Evolutionary conservation across 2,329 filamentous ascomycete genomes (phyloP), one percentile per base, ranked within the genome.

Genomic region (Neophaeococcomyces aloes): DNA sequence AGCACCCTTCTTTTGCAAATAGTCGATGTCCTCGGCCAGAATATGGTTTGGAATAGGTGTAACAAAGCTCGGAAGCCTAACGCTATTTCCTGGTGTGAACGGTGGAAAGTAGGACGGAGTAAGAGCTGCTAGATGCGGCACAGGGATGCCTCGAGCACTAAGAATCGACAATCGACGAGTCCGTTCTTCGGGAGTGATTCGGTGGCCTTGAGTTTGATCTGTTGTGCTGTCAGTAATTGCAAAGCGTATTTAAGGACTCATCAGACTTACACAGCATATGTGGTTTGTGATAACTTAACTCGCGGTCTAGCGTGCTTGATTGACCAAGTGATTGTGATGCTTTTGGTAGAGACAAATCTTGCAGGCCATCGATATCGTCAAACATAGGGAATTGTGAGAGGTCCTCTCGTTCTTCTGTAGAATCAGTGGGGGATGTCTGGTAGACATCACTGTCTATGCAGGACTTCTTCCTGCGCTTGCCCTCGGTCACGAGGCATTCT

Each of bases 1-100:
- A 1, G 87, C 87, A 3, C 87, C 87, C 68, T 94, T 95, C 59
- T 79, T 76, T 49, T 81, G 75, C 45, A 95, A 72, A 61, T 91
- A 94, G 45, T 79, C 74, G 48, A 94, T 76, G 65, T 95, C 88
- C 54, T 94, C 86, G 11, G 76, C 71, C 4, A 82, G 78, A 53
- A 94, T 82, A 57, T 81, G 82, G 33, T 75, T 64, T 1, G 87
- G 86, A 5, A 94, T 70, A 18, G 86, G 81, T 56, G 85, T 84
- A 57, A 95, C 79, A 58, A 86, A 95, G 45, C 79, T 61, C 5
- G 76, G 76, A 25, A 79, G 69, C 27, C 70, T 63, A 35, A 67
- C 62, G 58, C 61, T 53, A 53, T 57, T 56, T 57, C 71, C 69
- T 46, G 69, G 63, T 50, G 68, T 64, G 50, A 75, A 64, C 49